Evolutionary conservation across 768 basidiomycete genomes (phyloP), one percentile per base, ranked within the genome.

Genomic region (Porphyrellus cyaneotinctus): DNA sequence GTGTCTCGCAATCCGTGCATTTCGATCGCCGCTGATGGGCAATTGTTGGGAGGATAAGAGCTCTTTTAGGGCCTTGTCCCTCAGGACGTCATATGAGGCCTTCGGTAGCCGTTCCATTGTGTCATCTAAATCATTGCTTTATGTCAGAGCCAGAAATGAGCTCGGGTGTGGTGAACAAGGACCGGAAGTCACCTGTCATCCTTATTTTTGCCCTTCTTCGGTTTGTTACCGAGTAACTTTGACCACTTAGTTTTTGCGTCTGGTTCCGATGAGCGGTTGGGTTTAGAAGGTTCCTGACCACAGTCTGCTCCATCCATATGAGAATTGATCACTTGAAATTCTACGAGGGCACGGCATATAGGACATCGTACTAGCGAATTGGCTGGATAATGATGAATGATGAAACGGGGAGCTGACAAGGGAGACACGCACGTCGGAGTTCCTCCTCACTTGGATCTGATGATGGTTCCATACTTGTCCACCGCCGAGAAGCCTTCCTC

Each of bases 261-360:
- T n/a, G 61, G 53, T 23, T 64, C 65, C 7, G 57, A 57, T 14
- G 70, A 49, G 26, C 73, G 23, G 32, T 57, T 49, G 46, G 49
- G 42, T 53, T 57, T 51, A 47, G 60, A 42, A 39, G 49, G 31
- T 57, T 54, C n/a, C 63, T 52, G 52, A 70, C 70, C 52, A 62
- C 74, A 92, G 8, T 74, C 73, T 38, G 75, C 76, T 39, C 65
- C 61, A 54, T 91, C 88, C 52, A 91, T 76, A 62, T 92, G 89
- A 7, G 57, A 49, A 54, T 90, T 87, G 51, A 91, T 81, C 11
- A 56, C 64, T 14, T 73, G 69, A 31, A 74, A 75, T 20, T 69
- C 72, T 22, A 88, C 74, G 11, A 51, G 59, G 39, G 69, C 71
- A 15, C 66, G 57, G 57, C 89, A 92, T 47, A 88, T 53, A 10